Evolutionary conservation across 148 eudicot species (phyloP), one percentile per base, ranked within the genome.

Genomic region (Mesembryanthemum crystallinum): DNA sequence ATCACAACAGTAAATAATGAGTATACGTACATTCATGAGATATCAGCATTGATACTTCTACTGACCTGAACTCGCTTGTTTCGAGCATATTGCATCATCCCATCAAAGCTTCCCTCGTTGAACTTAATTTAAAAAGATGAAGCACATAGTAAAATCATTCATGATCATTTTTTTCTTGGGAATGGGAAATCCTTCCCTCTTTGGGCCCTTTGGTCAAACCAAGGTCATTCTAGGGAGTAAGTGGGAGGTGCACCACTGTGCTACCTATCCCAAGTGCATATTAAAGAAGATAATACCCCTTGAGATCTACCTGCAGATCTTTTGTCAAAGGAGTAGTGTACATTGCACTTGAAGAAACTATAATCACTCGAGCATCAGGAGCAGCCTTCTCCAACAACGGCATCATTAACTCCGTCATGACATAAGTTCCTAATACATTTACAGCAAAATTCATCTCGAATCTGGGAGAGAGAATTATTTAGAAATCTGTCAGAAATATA

Each of bases 281-380:
- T 37, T 37, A 8, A 37, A 37, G 45, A 33, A 67, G 12, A 29
- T 52, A 64, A 33, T 65, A 32, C 58, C 20, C 29, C 23, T 37
- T 37, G 42, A 8, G 42, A 37, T 57, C 69, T 69, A 92, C 98
- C 87, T 94, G 96, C 71, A 94, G 78, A 86, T 95, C 94, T 75
- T 82, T 83, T 23, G 85, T 90, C 85, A 94, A 85, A 13, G 96
- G 97, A 67, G 82, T 62, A 37, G 88, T 73, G 79, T 94, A 94
- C 96, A 94, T 94, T 78, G 96, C 98, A 55, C 96, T 96, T 5
- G 97, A 90, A 64, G 96, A 77, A 57, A 94, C 97, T 35, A 97
- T 90, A 51, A 95, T 90, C 3, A 92, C 97, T 82, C 94, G 89
- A 72, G 97, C 88, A 87, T 95, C 96, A 67, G 96, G 97, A 29